Conservation (phyloP, 371 early-diverging fungal species). For the Syncephalis fuscata region DNA sequence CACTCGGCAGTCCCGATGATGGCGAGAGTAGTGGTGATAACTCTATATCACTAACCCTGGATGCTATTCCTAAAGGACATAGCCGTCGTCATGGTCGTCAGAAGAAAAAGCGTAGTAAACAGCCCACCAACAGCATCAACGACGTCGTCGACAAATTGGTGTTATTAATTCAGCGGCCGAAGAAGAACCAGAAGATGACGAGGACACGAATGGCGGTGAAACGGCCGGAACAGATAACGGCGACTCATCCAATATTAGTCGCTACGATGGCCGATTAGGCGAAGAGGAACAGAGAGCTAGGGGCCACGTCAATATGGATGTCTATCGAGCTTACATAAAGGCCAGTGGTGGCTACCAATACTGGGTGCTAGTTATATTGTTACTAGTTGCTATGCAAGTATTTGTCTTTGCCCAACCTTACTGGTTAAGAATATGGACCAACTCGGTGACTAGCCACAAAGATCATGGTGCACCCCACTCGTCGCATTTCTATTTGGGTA, state of each 20-base stretch:
- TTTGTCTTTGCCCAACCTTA: slow-evolving; percentile 19
- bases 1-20: slow-evolving; percentile 7
- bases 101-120: no score
- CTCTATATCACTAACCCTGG: no score
- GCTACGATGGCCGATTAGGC: slow-evolving; percentile 27
- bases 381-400: not conserved
- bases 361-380: slow-evolving; percentile 20
- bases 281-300: slow-evolving; percentile 44
- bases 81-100: no score
- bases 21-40: not conserved
- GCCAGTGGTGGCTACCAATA: slow-evolving; percentile 43
- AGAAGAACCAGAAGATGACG: slow-evolving; percentile 8
- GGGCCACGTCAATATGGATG: slow-evolving; percentile 36
- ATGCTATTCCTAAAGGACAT: no score
- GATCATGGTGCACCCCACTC: slow-evolving; percentile 2
- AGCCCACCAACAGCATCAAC: no score
- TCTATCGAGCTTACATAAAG: slow-evolving; percentile 39
- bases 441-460: slow-evolving; percentile 8
- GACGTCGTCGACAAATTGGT: no score
- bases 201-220: not conserved
- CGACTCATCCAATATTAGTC: not conserved
- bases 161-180: not conserved
- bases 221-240: no score
- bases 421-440: slow-evolving; percentile 29
- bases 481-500: not conserved